Conservation (phyloP, 306 rosid genomes). For the Quillaja saponaria region DNA sequence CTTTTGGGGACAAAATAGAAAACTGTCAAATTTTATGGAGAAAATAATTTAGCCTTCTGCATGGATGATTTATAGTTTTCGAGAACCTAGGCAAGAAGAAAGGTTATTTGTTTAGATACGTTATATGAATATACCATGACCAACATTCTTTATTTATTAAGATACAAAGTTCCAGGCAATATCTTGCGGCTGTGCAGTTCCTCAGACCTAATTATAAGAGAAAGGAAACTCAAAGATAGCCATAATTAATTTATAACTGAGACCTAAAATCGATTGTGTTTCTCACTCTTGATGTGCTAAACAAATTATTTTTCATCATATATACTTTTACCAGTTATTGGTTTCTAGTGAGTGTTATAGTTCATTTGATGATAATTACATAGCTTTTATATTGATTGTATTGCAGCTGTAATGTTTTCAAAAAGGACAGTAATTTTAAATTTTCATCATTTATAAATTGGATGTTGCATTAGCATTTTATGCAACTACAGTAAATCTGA, state of each 20-base stretch:
- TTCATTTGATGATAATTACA: conserved; percentile 3
- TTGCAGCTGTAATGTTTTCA: too few species aligned
- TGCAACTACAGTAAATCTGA: background rate
- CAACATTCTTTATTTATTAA: conserved; percentile 4
- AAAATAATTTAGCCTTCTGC: too few species aligned
- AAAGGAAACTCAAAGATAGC: background rate
- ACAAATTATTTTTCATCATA: too few species aligned
- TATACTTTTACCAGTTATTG: background rate
- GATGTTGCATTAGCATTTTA: too few species aligned
- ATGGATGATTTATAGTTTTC: too few species aligned
- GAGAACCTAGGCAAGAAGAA: too few species aligned
- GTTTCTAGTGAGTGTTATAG: conserved; percentile 12
- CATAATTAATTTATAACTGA: conserved; percentile 8
- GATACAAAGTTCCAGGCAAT: background rate
- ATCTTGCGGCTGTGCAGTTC: background rate
- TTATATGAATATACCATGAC: conserved; percentile 1
- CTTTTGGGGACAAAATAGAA: too few species aligned
- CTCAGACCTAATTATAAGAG: background rate
- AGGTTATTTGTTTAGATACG: conserved; percentile 8
- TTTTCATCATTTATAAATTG: too few species aligned
- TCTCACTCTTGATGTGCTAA: too few species aligned
- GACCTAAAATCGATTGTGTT: too few species aligned
- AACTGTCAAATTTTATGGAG: too few species aligned
- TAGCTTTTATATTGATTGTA: background rate
- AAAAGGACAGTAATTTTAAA: too few species aligned